phyloP scores from a whole-genome alignment of 2,329 filamentous ascomycete species.

The Fusarium caatingaense region DNA sequence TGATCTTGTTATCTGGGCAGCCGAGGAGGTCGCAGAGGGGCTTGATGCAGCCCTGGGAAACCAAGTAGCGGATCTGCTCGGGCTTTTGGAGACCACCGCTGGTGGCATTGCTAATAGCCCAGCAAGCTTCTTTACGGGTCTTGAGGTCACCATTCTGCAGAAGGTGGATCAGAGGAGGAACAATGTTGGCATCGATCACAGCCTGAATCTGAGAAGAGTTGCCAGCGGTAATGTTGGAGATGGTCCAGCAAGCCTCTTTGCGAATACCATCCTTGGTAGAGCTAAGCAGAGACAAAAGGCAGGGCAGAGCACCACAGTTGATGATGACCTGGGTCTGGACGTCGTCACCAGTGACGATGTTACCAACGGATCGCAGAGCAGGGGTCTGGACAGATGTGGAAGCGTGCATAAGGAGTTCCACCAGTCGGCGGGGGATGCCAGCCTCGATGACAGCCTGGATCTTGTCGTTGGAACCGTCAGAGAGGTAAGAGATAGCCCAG shows the following conservation, averaged over 20 bases:
- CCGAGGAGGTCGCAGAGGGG: constrained; percentile 93
- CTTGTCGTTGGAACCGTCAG: constrained; percentile 98
- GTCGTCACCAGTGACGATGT: constrained; percentile 98
- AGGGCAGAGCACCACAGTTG: constrained; percentile 93
- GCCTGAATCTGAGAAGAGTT: constrained; percentile 98
- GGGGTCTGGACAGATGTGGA: constrained; percentile 99
- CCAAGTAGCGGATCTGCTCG: constrained; percentile 96
- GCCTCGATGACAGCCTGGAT: constrained; percentile 99
- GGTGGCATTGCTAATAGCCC: constrained; percentile 99
- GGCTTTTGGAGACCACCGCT: constrained; percentile 98
- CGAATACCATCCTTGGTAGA: constrained; percentile 99
- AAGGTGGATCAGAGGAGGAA: constrained; percentile 94
- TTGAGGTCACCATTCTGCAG: constrained; percentile 98
- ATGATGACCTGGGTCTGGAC: constrained; percentile 99
- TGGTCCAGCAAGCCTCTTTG: constrained; percentile 99
- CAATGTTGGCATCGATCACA: constrained; percentile 96
- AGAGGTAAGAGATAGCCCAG: constrained; percentile 99
- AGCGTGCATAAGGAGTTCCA: constrained; percentile 97
- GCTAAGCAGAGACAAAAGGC: constrained; percentile 91
- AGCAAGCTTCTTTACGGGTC: constrained; percentile 99
- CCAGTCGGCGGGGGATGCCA: constrained; percentile 93
- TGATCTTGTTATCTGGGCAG: constrained; percentile 99
- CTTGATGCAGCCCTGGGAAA: constrained; percentile 94
- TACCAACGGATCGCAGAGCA: constrained; percentile 94
- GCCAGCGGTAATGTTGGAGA: constrained; percentile 97